Evolutionary conservation across 2,329 filamentous ascomycete genomes (phyloP), one percentile per base, ranked within the genome.

Genomic region (Karstenula rhodostoma): DNA sequence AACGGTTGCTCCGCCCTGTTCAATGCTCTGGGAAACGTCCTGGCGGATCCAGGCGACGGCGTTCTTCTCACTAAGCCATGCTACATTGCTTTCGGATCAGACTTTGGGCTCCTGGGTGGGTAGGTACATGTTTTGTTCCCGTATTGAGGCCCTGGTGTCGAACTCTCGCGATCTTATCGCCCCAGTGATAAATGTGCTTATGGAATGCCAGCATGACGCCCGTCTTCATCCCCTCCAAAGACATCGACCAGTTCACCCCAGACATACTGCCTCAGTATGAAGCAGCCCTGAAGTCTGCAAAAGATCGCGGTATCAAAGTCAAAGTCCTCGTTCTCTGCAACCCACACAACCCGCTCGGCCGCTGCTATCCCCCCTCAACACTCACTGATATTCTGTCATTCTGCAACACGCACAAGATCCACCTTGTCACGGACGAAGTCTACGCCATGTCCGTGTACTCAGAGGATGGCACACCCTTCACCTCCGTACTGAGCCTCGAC

Each of bases 361-460:
- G 64, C 57, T 67, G 71, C 61, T 77, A 76, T 40, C 59, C 72
- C 12, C 44, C 44, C 22, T 47, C 44, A 10, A 27, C 44, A 25
- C 44, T 47, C 44, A 22, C 12, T 12, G 22, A 22, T 2, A 22
- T 47, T 3, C 23, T 47, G 1, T 27, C 8, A 8, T 47, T 47
- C 44, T 47, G 44, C 23, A 47, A 47, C 17, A 47, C 9, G 22
- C 12, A 47, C 22, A 47, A 47, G 44, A 27, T 47, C 23, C 85
- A 88, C 64, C 73, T 88, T 40, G 80, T 88, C 70, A 82, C 80
- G 64, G 86, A 88, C 67, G 86, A 88, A 67, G 83, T 88, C 42
- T 88, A 88, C 66, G 86, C 84, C 1, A 68, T 85, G 4, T 86
- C 85, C 0, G 74, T 82, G 0, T 88, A 56, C 47, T 4, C 42